Evolutionary conservation across 139 green algal genomes (phyloP).

Genomic region (Chlorella sp.): DNA sequence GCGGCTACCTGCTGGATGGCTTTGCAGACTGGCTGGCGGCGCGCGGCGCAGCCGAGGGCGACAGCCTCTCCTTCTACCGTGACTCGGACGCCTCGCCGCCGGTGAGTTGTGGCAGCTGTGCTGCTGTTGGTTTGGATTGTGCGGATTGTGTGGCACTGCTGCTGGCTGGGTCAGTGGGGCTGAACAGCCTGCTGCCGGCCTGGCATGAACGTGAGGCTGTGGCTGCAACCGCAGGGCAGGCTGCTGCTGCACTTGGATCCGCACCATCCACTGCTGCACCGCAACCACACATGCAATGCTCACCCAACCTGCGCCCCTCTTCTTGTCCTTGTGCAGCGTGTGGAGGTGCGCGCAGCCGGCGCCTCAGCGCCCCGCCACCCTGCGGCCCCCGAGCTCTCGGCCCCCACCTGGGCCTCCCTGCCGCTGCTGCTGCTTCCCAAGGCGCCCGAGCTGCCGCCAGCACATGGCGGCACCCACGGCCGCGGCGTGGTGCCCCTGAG

Average conservation of each 20-base stretch:
- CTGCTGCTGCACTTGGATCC: too few relatives aligned
- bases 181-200: too few relatives aligned
- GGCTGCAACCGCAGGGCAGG: too few relatives aligned
- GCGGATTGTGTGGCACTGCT: too few relatives aligned
- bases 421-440: conserved; percentile 42
- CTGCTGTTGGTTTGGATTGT: neutral
- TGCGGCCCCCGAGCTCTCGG: neutral
- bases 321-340: neutral
- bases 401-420: conserved; percentile 31
- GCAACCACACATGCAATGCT: too few relatives aligned
- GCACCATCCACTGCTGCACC: too few relatives aligned
- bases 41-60: conserved; percentile 30
- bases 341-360: conserved; percentile 19
- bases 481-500: conserved; percentile 5
- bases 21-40: conserved; percentile 23
- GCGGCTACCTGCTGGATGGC: conserved; percentile 57
- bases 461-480: neutral
- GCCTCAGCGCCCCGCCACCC: neutral
- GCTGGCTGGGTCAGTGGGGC: too few relatives aligned
- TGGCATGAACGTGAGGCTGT: too few relatives aligned
- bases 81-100: conserved; percentile 21
- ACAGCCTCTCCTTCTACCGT: conserved; percentile 48
- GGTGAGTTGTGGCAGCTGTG: conserved; percentile 8
- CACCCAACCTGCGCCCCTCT: neutral
- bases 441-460: neutral